Conservation (phyloP, 2,329 filamentous ascomycete species). For the Escovopsis sp. region DNA sequence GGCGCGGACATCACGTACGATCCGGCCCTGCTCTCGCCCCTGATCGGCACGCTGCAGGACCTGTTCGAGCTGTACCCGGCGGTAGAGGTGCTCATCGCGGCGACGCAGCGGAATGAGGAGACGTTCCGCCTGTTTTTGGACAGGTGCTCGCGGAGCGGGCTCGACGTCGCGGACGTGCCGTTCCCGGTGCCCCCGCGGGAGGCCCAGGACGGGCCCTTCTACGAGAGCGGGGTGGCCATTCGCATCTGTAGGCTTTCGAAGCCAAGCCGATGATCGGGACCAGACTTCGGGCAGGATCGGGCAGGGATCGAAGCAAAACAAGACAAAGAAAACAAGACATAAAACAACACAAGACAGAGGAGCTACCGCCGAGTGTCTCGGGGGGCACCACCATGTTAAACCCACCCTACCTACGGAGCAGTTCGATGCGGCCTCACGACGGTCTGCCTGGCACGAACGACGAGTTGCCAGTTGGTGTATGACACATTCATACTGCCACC, state of each 20-base stretch:
- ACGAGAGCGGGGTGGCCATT: slow-evolving; percentile 42
- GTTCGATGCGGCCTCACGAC: too few relatives aligned
- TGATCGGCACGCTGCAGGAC: slow-evolving; percentile 49
- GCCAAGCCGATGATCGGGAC: slow-evolving; percentile 2
- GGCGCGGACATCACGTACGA: slow-evolving; percentile 74
- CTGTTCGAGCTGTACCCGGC: slow-evolving; percentile 41
- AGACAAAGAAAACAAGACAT: too few relatives aligned
- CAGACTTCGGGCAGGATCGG: too few relatives aligned
- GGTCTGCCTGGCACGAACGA: too few relatives aligned
- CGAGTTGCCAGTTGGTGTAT: too few relatives aligned
- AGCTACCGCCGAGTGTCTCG: too few relatives aligned
- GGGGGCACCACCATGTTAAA: background rate
- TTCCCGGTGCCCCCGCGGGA: slow-evolving; percentile 23
- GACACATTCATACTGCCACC: too few relatives aligned
- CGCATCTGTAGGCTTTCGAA: slow-evolving; percentile 28
- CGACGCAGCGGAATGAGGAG: slow-evolving; percentile 52
- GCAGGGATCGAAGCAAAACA: too few relatives aligned
- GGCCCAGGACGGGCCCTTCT: slow-evolving; percentile 47
- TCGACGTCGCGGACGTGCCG: slow-evolving; percentile 26
- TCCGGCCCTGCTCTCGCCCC: slow-evolving; percentile 40
- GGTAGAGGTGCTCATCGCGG: slow-evolving; percentile 49
- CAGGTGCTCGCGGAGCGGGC: slow-evolving; percentile 35
- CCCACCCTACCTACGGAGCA: too few relatives aligned
- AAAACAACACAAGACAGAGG: background rate
- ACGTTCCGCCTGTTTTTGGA: slow-evolving; percentile 52